Percentiles rank a stretch among this genome's conserved stretches.
These are phyloP conservation scores for Xylona heveae DNA, from an alignment of 495 filamentous ascomycete species.

Conservation along the genomic window DNA sequence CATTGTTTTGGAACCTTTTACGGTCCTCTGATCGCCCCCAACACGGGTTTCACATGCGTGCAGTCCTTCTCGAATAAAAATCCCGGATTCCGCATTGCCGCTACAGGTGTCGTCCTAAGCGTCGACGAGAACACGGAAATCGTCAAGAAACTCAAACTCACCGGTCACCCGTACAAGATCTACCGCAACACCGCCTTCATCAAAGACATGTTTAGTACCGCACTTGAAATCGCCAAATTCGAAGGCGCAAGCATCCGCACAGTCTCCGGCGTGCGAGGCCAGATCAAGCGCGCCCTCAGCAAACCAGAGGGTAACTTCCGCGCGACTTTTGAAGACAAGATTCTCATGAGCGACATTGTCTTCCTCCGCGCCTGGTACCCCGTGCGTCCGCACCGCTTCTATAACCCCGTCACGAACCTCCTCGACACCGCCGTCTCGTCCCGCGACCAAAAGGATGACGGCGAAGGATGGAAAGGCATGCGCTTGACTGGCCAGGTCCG, in stretches of 20 bases:
- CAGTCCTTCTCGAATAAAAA: conserved; percentile 76
- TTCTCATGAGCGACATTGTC: conserved; percentile 87
- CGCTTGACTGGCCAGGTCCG: conserved; percentile 87
- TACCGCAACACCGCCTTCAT: conserved; percentile 99
- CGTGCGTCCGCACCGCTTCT: conserved; percentile 81
- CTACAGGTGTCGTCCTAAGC: conserved; percentile 76
- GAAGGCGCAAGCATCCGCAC: conserved; percentile 90
- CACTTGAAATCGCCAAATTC: conserved; percentile 92
- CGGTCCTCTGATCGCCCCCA: conserved; percentile 82
- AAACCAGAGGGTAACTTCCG: conserved; percentile 90
- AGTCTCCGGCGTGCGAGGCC: conserved; percentile 83
- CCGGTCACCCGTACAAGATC: conserved; percentile 82
- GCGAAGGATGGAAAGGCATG: conserved; percentile 63
- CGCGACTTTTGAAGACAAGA: conserved; percentile 95
- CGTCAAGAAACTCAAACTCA: conserved; percentile 96
- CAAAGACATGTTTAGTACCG: conserved; percentile 89
- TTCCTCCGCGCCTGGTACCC: conserved; percentile 95
- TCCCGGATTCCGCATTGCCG: conserved; percentile 82
- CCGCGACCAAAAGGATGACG: conserved; percentile 14
- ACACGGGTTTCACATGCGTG: conserved; percentile 85
- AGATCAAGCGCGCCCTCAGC: conserved; percentile 81
- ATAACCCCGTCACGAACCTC: conserved; percentile 89
- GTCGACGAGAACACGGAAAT: conserved; percentile 92
- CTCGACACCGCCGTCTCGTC: conserved; percentile 23
- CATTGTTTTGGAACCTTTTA: conserved; percentile 93